A percentile compares a stretch with the other conserved stretches of the same genome.
Conservation (phyloP, 305 asterid species). For the Ilex paraguariensis region DNA sequence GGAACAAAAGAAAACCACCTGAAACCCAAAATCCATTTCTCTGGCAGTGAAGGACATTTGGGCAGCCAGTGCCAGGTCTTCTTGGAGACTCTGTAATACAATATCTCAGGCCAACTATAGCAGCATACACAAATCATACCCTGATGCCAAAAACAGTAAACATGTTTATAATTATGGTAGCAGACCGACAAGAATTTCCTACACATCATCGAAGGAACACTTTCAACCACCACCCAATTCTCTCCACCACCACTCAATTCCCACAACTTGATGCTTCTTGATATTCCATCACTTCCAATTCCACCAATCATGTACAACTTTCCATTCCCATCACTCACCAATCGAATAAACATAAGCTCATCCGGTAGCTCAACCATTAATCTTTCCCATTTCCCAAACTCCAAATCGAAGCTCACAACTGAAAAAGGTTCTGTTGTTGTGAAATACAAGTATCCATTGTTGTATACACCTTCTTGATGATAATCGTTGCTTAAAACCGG, state of each 20-base stretch:
- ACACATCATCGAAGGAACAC: constrained; percentile 52
- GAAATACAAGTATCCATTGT: constrained; percentile 34
- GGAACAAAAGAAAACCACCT: constrained; percentile 76
- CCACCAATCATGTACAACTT: constrained; percentile 59
- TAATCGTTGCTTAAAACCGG: constrained; percentile 21
- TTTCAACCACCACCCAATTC: constrained; percentile 48
- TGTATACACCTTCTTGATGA: constrained; percentile 42
- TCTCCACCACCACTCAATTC: constrained; percentile 35
- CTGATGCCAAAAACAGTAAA: constrained; percentile 74
- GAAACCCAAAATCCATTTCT: constrained; percentile 82
- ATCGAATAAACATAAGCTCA: constrained; percentile 40
- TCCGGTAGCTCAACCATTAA: constrained; percentile 22
- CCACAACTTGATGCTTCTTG: constrained; percentile 63
- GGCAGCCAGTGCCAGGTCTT: constrained; percentile 87
- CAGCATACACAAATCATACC: constrained; percentile 69
- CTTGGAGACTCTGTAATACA: constrained; percentile 50
- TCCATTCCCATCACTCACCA: constrained; percentile 35
- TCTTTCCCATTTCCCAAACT: constrained; percentile 40
- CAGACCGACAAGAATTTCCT: constrained; percentile 56
- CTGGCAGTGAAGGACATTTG: constrained; percentile 58
- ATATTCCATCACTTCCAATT: constrained; percentile 53
- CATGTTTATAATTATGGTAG: constrained; percentile 75
- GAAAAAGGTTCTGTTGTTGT: constrained; percentile 51
- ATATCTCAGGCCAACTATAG: constrained; percentile 70
- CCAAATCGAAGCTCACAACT: constrained; percentile 27